Evolutionary conservation across 768 basidiomycete genomes (phyloP).

Genomic region (Kwoniella pini): DNA sequence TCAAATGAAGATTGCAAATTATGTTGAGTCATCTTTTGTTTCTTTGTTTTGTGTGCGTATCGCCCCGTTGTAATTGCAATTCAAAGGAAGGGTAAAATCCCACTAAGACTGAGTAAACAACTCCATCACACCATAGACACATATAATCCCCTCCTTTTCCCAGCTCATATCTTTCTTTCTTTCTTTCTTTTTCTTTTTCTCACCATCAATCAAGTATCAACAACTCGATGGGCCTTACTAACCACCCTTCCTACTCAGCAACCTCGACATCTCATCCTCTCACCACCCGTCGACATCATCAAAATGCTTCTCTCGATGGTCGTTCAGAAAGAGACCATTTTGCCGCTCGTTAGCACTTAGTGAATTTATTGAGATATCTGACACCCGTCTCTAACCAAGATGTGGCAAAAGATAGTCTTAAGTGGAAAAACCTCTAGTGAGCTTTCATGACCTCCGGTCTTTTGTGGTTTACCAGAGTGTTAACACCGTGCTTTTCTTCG

Average conservation of each 20-base stretch:
- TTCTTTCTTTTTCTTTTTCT: slow-evolving; percentile 9
- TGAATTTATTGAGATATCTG: slow-evolving; percentile 18
- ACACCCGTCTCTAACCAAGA: slow-evolving; percentile 25
- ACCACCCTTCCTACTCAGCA: not conserved
- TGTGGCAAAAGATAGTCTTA: slow-evolving; percentile 17
- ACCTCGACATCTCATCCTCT: not conserved
- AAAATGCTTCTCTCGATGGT: not conserved
- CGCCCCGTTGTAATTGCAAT: slow-evolving; percentile 3
- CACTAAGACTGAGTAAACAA: not conserved
- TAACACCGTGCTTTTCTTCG: slow-evolving; percentile 27
- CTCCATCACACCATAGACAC: slow-evolving; percentile 1
- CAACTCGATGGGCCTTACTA: slow-evolving; percentile 1
- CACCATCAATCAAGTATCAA: slow-evolving; percentile 9
- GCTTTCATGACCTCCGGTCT: slow-evolving; percentile 27
- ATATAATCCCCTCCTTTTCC: slow-evolving; percentile 4
- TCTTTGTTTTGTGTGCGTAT: not conserved
- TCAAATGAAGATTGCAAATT: no score
- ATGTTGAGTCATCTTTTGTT: no score
- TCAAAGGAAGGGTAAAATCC: not conserved
- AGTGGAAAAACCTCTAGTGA: slow-evolving; percentile 20
- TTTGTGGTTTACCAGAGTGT: slow-evolving; percentile 23
- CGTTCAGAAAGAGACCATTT: not conserved
- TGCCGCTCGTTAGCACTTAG: slow-evolving; percentile 10
- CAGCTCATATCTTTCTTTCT: not conserved
- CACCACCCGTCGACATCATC: slow-evolving; percentile 3